A percentile compares a stretch with the other conserved stretches of the same genome.
These are phyloP conservation scores for Phytophthora constricta DNA, from an alignment of 352 stramenopile genomes.

Conservation along the genomic window DNA sequence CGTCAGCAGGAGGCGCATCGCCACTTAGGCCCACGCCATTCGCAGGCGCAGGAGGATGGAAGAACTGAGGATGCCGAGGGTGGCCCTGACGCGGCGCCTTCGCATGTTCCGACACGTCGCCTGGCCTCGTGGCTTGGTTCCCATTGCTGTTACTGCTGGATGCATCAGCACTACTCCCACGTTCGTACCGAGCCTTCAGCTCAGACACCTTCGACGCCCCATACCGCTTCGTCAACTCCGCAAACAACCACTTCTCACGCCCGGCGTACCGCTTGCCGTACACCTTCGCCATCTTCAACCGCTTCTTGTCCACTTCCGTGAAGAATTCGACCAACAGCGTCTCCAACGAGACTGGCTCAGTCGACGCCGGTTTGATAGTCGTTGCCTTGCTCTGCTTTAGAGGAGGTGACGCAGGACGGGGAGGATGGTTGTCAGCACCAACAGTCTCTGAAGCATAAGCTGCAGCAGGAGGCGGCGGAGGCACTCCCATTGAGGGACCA, in stretches of 20 bases:
- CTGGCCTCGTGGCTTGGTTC: slow-evolving; percentile 6
- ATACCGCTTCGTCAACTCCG: slow-evolving; percentile 71
- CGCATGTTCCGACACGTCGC: slow-evolving; percentile 4
- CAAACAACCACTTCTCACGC: slow-evolving; percentile 71
- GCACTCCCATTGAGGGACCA: slow-evolving; percentile 5
- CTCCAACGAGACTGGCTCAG: slow-evolving; percentile 48
- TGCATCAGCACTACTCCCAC: slow-evolving; percentile 6
- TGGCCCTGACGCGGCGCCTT: slow-evolving; percentile 35
- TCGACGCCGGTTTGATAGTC: neutral
- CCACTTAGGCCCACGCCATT: slow-evolving; percentile 17
- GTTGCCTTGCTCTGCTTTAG: slow-evolving; percentile 5
- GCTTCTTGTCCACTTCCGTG: slow-evolving; percentile 59
- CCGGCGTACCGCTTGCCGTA: slow-evolving; percentile 74
- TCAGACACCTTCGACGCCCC: slow-evolving; percentile 50
- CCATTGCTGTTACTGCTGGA: neutral
- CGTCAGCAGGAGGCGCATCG: slow-evolving; percentile 1
- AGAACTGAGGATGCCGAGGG: slow-evolving; percentile 39
- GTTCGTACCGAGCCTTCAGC: slow-evolving; percentile 43
- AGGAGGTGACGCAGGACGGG: neutral
- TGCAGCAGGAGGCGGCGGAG: neutral
- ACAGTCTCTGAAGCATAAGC: neutral
- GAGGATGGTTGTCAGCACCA: neutral
- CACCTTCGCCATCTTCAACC: slow-evolving; percentile 66
- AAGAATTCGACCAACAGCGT: slow-evolving; percentile 72
- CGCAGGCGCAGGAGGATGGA: slow-evolving; percentile 29